Evolutionary conservation across 768 basidiomycete species (phyloP).

Genomic region (Russula foetens): DNA sequence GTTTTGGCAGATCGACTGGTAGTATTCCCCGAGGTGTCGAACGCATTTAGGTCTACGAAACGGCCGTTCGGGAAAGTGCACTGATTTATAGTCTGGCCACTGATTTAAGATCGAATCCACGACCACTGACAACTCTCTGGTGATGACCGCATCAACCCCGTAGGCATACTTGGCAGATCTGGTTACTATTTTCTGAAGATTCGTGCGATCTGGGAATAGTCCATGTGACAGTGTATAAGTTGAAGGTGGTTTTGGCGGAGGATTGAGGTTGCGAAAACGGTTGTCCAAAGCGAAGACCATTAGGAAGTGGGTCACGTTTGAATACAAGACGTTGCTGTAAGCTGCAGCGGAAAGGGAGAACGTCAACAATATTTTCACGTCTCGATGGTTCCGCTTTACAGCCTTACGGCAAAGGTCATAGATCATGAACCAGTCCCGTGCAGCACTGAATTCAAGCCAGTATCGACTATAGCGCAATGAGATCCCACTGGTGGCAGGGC

Average conservation of each 20-base stretch:
- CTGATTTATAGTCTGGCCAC: neutral
- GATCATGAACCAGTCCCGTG: neutral
- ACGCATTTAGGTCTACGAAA: neutral
- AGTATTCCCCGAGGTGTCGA: neutral
- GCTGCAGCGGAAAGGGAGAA: conserved; percentile 1
- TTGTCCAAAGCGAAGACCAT: neutral
- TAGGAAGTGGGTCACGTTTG: neutral
- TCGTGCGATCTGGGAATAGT: neutral
- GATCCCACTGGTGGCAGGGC: neutral
- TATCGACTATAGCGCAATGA: conserved; percentile 3
- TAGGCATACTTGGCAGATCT: neutral
- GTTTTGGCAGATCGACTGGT: neutral
- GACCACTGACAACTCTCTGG: neutral
- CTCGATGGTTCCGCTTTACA: neutral
- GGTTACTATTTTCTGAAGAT: neutral
- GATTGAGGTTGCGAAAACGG: neutral
- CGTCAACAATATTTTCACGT: neutral
- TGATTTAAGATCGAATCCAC: neutral
- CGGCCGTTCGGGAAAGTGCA: neutral
- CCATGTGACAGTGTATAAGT: neutral
- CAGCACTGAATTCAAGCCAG: neutral
- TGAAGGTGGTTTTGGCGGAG: neutral
- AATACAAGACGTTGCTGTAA: neutral
- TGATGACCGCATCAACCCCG: neutral
- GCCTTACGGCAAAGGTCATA: neutral